A percentile compares a stretch with the other conserved stretches of the same genome.
phyloP scores from a whole-genome alignment of 2,329 filamentous ascomycete genomes.

The Elsinoe arachidis region DNA sequence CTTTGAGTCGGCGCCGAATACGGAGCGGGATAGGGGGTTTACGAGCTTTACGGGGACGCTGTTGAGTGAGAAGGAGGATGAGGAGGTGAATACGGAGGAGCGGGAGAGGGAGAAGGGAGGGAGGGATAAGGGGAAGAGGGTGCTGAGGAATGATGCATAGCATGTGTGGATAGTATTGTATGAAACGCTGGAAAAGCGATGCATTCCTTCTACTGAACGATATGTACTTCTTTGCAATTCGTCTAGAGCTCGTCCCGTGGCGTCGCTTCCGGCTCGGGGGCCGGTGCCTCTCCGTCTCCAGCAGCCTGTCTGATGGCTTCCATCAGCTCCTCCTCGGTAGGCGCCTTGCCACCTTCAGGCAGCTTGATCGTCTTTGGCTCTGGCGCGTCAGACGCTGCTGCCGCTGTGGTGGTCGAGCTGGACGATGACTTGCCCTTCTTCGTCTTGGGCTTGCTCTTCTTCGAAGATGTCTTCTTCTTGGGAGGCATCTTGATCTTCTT shows the following conservation, averaged over 20 bases:
- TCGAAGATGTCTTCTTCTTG: slow-evolving; percentile 28
- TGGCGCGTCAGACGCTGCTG: slow-evolving; percentile 25
- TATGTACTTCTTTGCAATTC: too few species aligned
- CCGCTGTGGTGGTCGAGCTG: slow-evolving; percentile 19
- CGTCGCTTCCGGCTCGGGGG: slow-evolving; percentile 7
- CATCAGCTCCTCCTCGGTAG: slow-evolving; percentile 22
- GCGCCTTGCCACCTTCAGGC: slow-evolving; percentile 20
- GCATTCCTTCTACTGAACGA: too few species aligned
- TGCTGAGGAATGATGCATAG: not conserved
- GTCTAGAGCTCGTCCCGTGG: slow-evolving; percentile 16
- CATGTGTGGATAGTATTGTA: not conserved
- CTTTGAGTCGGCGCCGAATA: slow-evolving; percentile 60
- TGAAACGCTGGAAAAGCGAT: not conserved
- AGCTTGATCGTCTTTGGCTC: slow-evolving; percentile 17
- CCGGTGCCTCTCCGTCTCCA: not conserved
- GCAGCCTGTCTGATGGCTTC: slow-evolving; percentile 20
- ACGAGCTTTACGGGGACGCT: slow-evolving; percentile 85
- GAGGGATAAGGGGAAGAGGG: slow-evolving; percentile 13
- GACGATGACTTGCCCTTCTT: slow-evolving; percentile 22
- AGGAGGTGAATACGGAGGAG: slow-evolving; percentile 48
- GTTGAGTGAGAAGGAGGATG: slow-evolving; percentile 60
- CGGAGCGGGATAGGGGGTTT: slow-evolving; percentile 65
- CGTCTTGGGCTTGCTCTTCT: slow-evolving; percentile 29
- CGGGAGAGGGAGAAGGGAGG: slow-evolving; percentile 17
- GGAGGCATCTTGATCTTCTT: slow-evolving; percentile 50